Base-by-base conservation (phyloP, 139 green algal genomes). In the Micractinium sp. region DNA sequence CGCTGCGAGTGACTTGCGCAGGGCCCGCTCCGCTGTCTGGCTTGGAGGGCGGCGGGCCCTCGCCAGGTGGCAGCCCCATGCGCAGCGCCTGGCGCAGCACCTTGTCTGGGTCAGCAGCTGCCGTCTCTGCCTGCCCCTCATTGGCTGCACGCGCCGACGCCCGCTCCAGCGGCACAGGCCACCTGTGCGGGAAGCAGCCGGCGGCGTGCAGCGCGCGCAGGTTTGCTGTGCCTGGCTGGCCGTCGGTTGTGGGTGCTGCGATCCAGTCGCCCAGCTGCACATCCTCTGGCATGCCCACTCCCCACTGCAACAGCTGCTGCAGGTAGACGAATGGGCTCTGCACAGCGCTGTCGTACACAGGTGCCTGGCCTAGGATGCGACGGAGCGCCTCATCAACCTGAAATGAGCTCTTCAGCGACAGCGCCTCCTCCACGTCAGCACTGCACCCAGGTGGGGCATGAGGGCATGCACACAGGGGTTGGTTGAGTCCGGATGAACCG, bases 291-390 rank as follows among this genome's bases (percentile, higher is more conserved):
- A 56, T 56, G 47, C 47, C 33, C 35, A 20, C 39, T 0, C 80
- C 53, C 80, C 80, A 85, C 80, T 73, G 27, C 53, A 85, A 9
- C 47, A 85, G 80, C 29, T 35, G 53, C 53, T 85, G 80, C 13
- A 71, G n/a, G 53, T 85, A 85, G 1, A 73, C 80, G 3, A 29
- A 39, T 5, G 80, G 80, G 14, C 73, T 20, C 25, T 85, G 15
- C 20, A 5, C 29, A 29, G 16, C 47, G 71, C 16, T n/a, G 5
- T 73, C 80, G 41, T 85, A 85, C 18, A 0, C 29, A 18, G 76
- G 76, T 9, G 76, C 76, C 35, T 82, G 18, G 15, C 76, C 76
- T 19, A 82, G 35, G 2, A n/a, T 27, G 23, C 25, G 22, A 27
- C 23, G 23, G 7, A 73, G 66, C 66, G 25, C 66, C 9, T 19